A percentile compares a stretch with the other conserved stretches of the same genome.
These are phyloP conservation scores for Podospora bellae-mahoneyi DNA, from an alignment of 495 filamentous ascomycete species.

Conservation along the genomic window DNA sequence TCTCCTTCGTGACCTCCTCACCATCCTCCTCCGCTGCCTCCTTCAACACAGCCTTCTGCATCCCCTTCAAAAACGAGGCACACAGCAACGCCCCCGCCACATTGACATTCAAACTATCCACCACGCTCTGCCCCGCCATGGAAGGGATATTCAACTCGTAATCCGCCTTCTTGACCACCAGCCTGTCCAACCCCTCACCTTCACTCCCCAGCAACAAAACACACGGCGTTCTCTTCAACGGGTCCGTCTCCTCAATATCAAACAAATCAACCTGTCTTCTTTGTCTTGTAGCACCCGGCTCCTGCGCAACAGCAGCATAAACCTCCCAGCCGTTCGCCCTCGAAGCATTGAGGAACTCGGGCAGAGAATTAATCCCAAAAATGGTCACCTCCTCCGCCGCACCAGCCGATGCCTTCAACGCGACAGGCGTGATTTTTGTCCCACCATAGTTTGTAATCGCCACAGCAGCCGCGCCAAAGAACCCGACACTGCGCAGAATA, in stretches of 20 bases:
- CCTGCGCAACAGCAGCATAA: slow-evolving; percentile 60
- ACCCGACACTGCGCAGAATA: slow-evolving; percentile 81
- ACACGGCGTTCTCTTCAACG: slow-evolving; percentile 59
- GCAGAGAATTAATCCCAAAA: slow-evolving; percentile 60
- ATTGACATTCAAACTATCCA: slow-evolving; percentile 86
- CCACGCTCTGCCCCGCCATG: slow-evolving; percentile 35
- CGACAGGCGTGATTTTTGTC: slow-evolving; percentile 67
- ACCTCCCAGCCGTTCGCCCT: slow-evolving; percentile 74
- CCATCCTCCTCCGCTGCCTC: slow-evolving; percentile 17
- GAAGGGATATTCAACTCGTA: slow-evolving; percentile 53
- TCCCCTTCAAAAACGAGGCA: slow-evolving; percentile 49
- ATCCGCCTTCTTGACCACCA: slow-evolving; percentile 62
- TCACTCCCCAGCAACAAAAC: slow-evolving; percentile 83
- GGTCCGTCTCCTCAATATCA: slow-evolving; percentile 41
- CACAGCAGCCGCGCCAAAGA: slow-evolving; percentile 77
- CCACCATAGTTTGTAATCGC: slow-evolving; percentile 63
- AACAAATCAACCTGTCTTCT: slow-evolving; percentile 31
- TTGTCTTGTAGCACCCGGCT: slow-evolving; percentile 42
- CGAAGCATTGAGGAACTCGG: slow-evolving; percentile 64
- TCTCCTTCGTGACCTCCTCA: slow-evolving; percentile 13
- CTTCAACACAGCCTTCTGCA: slow-evolving; percentile 20
- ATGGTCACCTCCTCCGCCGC: slow-evolving; percentile 75
- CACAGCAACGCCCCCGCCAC: slow-evolving; percentile 77
- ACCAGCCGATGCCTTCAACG: slow-evolving; percentile 82
- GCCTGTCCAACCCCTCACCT: slow-evolving; percentile 64